Evolutionary conservation across 1,284 basidiomycete species (phyloP).

Genomic region (Cryptococcus sp.): DNA sequence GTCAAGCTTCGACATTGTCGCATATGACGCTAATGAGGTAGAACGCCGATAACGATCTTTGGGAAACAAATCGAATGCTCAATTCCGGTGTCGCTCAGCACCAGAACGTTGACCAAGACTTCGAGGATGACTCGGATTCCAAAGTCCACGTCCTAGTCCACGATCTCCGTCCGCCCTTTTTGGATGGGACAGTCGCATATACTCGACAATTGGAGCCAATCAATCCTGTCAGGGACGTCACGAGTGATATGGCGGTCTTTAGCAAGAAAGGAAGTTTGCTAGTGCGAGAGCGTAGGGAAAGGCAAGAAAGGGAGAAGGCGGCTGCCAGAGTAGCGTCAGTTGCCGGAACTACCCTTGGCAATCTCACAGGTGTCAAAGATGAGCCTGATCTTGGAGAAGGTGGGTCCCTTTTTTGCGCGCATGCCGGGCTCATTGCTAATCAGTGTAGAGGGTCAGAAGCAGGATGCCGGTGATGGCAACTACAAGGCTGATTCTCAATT

Average conservation of each 20-base stretch:
- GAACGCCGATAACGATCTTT: conserved; percentile 96
- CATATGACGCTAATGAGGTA: conserved; percentile 38
- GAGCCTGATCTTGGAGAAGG: conserved; percentile 59
- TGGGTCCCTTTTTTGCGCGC: conserved; percentile 7
- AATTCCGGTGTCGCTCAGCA: conserved; percentile 90
- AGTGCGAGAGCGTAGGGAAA: conserved; percentile 91
- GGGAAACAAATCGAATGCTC: conserved; percentile 97
- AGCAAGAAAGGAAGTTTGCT: conserved; percentile 90
- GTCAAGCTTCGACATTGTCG: conserved; percentile 33
- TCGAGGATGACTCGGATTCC: conserved; percentile 89
- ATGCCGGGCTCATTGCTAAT: conserved; percentile 19
- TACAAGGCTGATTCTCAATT: conserved; percentile 96
- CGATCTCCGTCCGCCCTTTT: conserved; percentile 94
- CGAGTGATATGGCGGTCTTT: conserved; percentile 93
- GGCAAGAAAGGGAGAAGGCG: conserved; percentile 90
- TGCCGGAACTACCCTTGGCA: conserved; percentile 88
- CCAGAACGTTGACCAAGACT: conserved; percentile 75
- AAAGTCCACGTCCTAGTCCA: conserved; percentile 97
- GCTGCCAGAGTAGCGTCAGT: conserved; percentile 91
- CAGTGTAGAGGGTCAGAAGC: conserved; percentile 59
- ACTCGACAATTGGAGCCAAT: conserved; percentile 96
- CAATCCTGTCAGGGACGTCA: conserved; percentile 89
- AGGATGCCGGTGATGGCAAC: conserved; percentile 57
- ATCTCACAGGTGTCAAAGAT: conserved; percentile 95
- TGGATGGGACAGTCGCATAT: conserved; percentile 92